Evolutionary conservation across 2,329 filamentous ascomycete species (phyloP), one percentile per base, ranked within the genome.

Genomic region (Herpomyces periplanetae): DNA sequence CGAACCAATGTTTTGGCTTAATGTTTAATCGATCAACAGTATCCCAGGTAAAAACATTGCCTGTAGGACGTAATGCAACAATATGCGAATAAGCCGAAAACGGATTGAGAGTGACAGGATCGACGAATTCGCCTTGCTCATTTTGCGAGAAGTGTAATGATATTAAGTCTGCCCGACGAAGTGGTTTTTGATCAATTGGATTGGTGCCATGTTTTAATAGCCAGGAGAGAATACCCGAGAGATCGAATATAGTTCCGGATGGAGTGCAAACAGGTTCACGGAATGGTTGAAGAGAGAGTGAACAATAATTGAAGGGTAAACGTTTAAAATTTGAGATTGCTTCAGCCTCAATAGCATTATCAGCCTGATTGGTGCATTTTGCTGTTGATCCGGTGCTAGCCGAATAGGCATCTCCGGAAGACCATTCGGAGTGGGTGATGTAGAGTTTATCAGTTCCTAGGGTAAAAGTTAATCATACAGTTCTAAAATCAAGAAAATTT

Each of bases 31-130:
- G 53, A 39, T 91, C 68, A 14, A 96, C 56, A 2, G 84, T 96
- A 32, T 96, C 84, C 54, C 63, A 88, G 1, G 73, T 60, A 35
- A 91, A 96, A 3, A 87, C 80, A 39, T 96, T 96, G 19, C 75
- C 75, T 22, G 73, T 75, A 21, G 49, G 63, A 22, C 57, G 51
- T 26, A 96, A 48, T 8, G 73, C 75, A 17, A 91, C 68, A 23
- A 96, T 68, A 38, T 91, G 80, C 3, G 80, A 91, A 38, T 91
- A 91, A 36, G 96, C 71, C 17, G 80, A 96, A 32, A 96, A 69
- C 16, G 85, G 65, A 38, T 96, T 96, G 47, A 66, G 91, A 0
- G 73, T 88, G 17, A 96, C 75, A 0, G 80, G 84, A 31, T 96
- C 80, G 26, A 91, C 68, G 31, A 80, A 65, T 30, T 91, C 80